A percentile compares a stretch with the other conserved stretches of the same genome.
Conservation (phyloP, 306 rosid species). For the Trifolium repens region DNA sequence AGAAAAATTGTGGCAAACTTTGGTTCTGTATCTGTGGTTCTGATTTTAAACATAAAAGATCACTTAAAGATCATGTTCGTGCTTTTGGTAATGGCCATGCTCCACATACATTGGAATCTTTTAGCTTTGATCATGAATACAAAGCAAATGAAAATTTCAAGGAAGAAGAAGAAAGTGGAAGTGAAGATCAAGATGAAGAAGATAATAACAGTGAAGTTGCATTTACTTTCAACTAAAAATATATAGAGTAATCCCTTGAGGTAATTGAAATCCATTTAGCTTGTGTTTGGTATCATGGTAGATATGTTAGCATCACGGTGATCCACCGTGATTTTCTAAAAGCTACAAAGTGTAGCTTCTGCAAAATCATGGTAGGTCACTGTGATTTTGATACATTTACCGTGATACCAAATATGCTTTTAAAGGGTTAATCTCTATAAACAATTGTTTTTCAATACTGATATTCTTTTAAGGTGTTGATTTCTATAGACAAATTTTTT, state of each 20-base stretch:
- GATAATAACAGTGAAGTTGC: not conserved
- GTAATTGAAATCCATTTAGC: too few relatives aligned
- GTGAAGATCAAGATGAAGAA: slow-evolving; percentile 29
- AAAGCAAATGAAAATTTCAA: slow-evolving; percentile 8
- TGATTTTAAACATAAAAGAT: slow-evolving; percentile 92
- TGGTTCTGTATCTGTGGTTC: slow-evolving; percentile 98
- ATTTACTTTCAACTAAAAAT: slow-evolving; percentile 26
- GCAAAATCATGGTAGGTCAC: too few relatives aligned
- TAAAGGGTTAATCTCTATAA: too few relatives aligned
- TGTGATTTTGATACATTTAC: too few relatives aligned
- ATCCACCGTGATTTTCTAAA: too few relatives aligned
- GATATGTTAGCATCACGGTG: too few relatives aligned
- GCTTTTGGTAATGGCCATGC: slow-evolving; percentile 77
- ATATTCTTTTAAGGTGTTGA: too few relatives aligned
- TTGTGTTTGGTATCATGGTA: too few relatives aligned
- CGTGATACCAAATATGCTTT: too few relatives aligned
- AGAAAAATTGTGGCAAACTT: slow-evolving; percentile 93
- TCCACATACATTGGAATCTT: slow-evolving; percentile 53
- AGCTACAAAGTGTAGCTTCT: too few relatives aligned
- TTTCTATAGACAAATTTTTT: too few relatives aligned
- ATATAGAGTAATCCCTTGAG: not conserved
- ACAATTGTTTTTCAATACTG: too few relatives aligned
- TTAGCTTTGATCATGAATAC: slow-evolving; percentile 36
- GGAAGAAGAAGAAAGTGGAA: slow-evolving; percentile 31
- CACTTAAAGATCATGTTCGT: slow-evolving; percentile 83